Evolutionary conservation across 1,139 yeast species (phyloP).

Genomic region (Yamadazyma friedrichii): DNA sequence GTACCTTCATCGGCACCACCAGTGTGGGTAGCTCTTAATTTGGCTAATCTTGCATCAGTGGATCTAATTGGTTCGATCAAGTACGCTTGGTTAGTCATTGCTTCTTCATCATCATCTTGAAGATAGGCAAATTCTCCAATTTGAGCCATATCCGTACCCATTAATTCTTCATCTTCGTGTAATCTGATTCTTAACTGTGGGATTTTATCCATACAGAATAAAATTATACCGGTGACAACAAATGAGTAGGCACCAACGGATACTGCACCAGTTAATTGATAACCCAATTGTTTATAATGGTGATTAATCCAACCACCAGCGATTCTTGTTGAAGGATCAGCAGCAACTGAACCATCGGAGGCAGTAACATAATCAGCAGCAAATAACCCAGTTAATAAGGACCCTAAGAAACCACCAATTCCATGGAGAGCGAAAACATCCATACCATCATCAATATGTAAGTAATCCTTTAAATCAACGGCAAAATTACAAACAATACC

Average conservation of each 20-base stretch:
- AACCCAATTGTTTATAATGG: slow-evolving; percentile 85
- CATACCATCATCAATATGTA: slow-evolving; percentile 90
- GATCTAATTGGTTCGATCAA: slow-evolving; percentile 78
- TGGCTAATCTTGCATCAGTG: slow-evolving; percentile 41
- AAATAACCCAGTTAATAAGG: slow-evolving; percentile 82
- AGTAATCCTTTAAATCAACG: slow-evolving; percentile 68
- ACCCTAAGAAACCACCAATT: slow-evolving; percentile 87
- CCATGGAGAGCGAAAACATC: slow-evolving; percentile 95
- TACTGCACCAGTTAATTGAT: slow-evolving; percentile 83
- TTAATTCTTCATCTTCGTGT: slow-evolving; percentile 83
- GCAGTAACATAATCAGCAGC: slow-evolving; percentile 93
- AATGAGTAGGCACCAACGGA: slow-evolving; percentile 82
- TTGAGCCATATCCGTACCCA: slow-evolving; percentile 87
- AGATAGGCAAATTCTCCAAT: slow-evolving; percentile 82
- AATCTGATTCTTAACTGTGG: slow-evolving; percentile 84
- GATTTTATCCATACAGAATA: slow-evolving; percentile 71
- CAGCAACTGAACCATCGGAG: slow-evolving; percentile 62
- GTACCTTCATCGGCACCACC: slow-evolving; percentile 14
- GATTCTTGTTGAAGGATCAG: slow-evolving; percentile 45
- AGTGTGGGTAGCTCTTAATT: slow-evolving; percentile 22
- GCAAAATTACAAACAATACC: slow-evolving; percentile 82
- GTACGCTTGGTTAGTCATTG: slow-evolving; percentile 39
- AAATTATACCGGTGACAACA: slow-evolving; percentile 67
- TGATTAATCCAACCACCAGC: slow-evolving; percentile 94
- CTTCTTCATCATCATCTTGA: slow-evolving; percentile 34